Evolutionary conservation across 75 land plant species (phyloP), one percentile per base, ranked within the genome.

Genomic region (Cupressus sempervirens): DNA sequence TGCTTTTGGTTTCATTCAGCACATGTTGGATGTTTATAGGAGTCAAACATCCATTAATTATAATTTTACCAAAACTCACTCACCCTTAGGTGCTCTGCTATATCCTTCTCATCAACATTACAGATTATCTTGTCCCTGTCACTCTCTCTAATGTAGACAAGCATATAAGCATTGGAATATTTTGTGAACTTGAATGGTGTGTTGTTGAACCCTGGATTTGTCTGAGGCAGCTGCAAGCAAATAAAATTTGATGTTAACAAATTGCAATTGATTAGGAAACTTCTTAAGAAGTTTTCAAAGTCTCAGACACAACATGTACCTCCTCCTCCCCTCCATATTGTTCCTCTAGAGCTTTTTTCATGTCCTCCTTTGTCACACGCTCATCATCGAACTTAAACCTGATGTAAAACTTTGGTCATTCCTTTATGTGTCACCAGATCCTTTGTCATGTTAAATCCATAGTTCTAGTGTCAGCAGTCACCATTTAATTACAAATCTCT

Each of bases 341-440:
- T 86, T 98, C 99, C 85, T 98, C 99, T 54, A 98, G 84, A 70
- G 98, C 99, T 80, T 93, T 94, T 86, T 96, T 98, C 76, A 85
- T 34, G 80, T 98, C 96, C 87, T 98, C 99, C 89, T 98, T 98
- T 34, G 99, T 98, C 48, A 98, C 99, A 35, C 98, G 89, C 77
- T 98, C 99, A 91, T 98, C 99, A 87, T 98, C 99, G 88, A 98
- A 98, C 91, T 98, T 98, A 80, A 82, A 98, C 99, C 99, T 98
- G 83, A 79, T 11, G 81, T 79, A 79, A 79, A 79, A 79, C 81
- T 79, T 40, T 38, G n/a, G 81, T 79, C 81, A 79, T 45, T 79
- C 32, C 81, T 79, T 48, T 40, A 79, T 1, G 81, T 45, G 81
- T 79, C 50, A 79, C 48, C 81, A 79, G 52, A 79, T 79, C 81